These are phyloP conservation scores for Macrolepiota dolichaula DNA, from an alignment of 768 basidiomycete genomes.

Conservation along the genomic window DNA sequence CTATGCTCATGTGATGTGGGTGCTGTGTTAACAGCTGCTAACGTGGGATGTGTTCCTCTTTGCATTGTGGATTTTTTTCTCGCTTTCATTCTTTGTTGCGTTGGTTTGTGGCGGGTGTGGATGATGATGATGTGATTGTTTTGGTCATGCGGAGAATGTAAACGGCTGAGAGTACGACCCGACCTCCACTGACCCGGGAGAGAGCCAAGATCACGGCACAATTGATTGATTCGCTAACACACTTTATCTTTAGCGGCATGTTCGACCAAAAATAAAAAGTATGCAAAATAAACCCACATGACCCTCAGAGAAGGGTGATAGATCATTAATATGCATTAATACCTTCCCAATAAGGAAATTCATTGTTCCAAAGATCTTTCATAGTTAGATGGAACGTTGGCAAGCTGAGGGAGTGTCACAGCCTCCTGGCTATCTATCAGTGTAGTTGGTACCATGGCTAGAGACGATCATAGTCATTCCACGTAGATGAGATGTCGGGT, in stretches of 20 bases:
- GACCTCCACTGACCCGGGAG: too few species aligned
- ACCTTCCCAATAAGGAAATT: background rate
- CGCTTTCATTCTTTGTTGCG: too few species aligned
- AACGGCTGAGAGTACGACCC: background rate
- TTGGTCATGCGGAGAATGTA: background rate
- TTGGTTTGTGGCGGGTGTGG: background rate
- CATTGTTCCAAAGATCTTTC: too few species aligned
- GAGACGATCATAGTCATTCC: background rate
- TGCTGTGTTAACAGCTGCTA: too few species aligned
- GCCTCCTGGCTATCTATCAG: background rate
- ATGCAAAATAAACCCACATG: background rate
- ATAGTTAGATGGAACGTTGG: background rate
- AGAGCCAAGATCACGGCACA: too few species aligned
- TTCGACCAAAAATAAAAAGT: background rate
- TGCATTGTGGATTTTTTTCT: too few species aligned
- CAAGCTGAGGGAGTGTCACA: background rate
- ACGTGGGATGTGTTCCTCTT: too few species aligned
- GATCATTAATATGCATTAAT: background rate
- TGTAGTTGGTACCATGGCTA: background rate
- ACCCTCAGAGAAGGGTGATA: background rate
- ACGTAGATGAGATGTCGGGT: background rate
- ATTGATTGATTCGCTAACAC: background rate
- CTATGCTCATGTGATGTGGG: too few species aligned
- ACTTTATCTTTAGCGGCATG: background rate
- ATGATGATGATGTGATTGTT: background rate